Percentiles rank a stretch among this genome's conserved stretches.
Evolutionary conservation across 1,139 yeast genomes (phyloP).

Genomic region (Candida tropicalis): DNA sequence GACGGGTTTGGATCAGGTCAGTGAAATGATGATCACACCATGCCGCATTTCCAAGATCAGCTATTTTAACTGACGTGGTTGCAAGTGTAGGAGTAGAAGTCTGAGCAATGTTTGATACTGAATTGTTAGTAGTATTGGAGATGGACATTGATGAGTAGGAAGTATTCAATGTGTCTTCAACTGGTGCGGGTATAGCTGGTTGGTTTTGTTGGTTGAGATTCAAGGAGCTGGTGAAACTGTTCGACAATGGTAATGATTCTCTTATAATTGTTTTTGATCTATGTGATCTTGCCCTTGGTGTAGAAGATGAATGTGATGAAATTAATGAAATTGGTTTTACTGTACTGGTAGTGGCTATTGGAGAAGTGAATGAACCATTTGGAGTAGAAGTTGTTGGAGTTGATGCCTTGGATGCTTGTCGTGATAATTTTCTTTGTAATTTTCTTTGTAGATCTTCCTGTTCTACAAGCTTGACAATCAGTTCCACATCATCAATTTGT

Average conservation of each 20-base stretch:
- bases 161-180: slow-evolving; percentile 29
- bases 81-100: slow-evolving; percentile 22
- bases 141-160: slow-evolving; percentile 49
- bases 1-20: slow-evolving; percentile 54
- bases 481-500: slow-evolving; percentile 77
- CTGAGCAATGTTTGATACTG: neutral
- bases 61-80: slow-evolving; percentile 50
- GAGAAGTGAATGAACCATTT: slow-evolving; percentile 17
- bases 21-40: slow-evolving; percentile 54
- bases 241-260: slow-evolving; percentile 82
- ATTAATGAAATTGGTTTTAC: slow-evolving; percentile 6
- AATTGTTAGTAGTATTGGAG: slow-evolving; percentile 15
- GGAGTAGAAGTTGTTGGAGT: slow-evolving; percentile 20
- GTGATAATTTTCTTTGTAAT: slow-evolving; percentile 40
- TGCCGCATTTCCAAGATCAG: slow-evolving; percentile 55
- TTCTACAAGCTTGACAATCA: slow-evolving; percentile 60
- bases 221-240: slow-evolving; percentile 38
- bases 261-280: slow-evolving; percentile 74
- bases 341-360: slow-evolving; percentile 1
- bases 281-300: slow-evolving; percentile 53
- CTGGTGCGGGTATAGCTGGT: neutral
- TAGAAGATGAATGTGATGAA: slow-evolving; percentile 1
- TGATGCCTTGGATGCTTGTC: slow-evolving; percentile 38
- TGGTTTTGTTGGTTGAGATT: slow-evolving; percentile 12
- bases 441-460: slow-evolving; percentile 53